phyloP scores from a whole-genome alignment of 169 alveolate genomes.

The Plasmodium fragile region DNA sequence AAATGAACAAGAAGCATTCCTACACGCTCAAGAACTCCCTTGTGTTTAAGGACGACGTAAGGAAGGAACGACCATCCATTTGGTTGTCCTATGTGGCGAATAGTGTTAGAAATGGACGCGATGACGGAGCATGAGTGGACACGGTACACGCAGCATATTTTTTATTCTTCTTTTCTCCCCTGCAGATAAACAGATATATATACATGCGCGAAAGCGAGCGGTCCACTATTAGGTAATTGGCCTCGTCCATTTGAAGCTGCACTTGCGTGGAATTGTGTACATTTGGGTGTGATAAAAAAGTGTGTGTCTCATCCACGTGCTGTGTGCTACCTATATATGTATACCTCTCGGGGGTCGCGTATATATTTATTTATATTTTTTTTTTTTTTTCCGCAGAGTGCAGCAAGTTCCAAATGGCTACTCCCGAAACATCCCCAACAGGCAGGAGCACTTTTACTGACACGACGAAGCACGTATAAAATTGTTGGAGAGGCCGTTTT shows the following conservation, averaged over 20 bases:
- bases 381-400: slow-evolving; percentile 10
- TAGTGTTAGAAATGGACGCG: neutral
- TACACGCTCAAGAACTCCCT: slow-evolving; percentile 43
- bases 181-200: slow-evolving; percentile 63
- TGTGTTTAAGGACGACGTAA: slow-evolving; percentile 61
- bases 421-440: slow-evolving; percentile 10
- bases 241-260: neutral
- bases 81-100: neutral
- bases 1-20: slow-evolving; percentile 14
- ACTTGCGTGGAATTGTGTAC: neutral
- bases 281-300: neutral
- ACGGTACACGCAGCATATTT: neutral
- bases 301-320: neutral
- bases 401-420: slow-evolving; percentile 61
- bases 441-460: slow-evolving; percentile 22
- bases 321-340: neutral
- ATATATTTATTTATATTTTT: neutral
- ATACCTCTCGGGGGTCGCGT: neutral
- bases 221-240: slow-evolving; percentile 48
- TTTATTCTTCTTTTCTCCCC: neutral
- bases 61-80: neutral
- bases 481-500: neutral
- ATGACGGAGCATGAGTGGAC: neutral
- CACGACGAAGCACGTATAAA: neutral
- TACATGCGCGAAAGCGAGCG: slow-evolving; percentile 67